Base-by-base conservation (phyloP, 768 basidiomycete species). In the Calocera cornea region DNA sequence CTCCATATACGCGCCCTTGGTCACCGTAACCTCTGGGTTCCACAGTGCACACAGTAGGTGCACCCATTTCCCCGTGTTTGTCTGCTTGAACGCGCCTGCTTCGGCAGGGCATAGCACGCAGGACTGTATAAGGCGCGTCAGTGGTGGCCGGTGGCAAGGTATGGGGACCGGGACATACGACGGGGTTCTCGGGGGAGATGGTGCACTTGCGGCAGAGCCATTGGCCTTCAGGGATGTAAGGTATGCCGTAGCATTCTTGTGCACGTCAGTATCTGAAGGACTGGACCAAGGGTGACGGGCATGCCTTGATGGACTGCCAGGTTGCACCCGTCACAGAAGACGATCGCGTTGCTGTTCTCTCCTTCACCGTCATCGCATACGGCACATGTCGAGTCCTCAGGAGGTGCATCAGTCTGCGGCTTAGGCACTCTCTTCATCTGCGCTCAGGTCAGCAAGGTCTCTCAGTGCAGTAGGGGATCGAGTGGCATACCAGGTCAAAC, bases 161-260 rank as follows among this genome's bases (percentile, higher is more conserved):
- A 41, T 33, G n/a, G 29, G 36, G 36, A 50, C 44, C 10, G 12
- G 17, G 29, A 78, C 90, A 70, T 74, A 95, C 94, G 69, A 99
- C 97, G 16, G 95, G 92, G 72, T 87, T 90, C 76, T 97, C 95
- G 0, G 97, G 97, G 0, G 93, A 95, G 11, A 98, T 94, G 0
- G 94, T 97, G 73, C 97, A 99, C 77, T 99, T 99, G 54, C 97
- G 81, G 76, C 97, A 99, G 36, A 99, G 84, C 97, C 97, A 99
- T 76, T 99, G 97, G 0, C 97, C 97, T 79, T 99, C 97, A 0
- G 97, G 97, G 68, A 99, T 97, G 74, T 99, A 99, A 12, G 97
- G 97, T 1, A 99, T 93, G 22, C 97, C 97, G 73, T 99, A 99
- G 74, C 97, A 99, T 75, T 99, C 97, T 97, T 70, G 1, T 34